phyloP scores from a whole-genome alignment of 129 eudicot genomes.

The Arctium lappa region DNA sequence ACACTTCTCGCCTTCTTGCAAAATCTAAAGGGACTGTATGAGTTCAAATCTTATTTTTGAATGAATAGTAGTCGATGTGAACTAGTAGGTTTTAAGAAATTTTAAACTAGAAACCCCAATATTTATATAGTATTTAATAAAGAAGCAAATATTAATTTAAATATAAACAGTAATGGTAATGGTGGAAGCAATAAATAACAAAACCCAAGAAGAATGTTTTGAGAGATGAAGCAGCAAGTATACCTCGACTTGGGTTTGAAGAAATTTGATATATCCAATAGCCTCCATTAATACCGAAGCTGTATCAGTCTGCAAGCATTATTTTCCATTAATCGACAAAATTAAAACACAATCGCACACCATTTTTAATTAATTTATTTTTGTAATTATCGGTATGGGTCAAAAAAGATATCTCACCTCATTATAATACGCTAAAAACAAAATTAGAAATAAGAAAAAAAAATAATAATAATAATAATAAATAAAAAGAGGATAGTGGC shows the following conservation, averaged over 20 bases:
- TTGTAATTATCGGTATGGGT: neutral
- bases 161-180: neutral
- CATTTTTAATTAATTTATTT: neutral
- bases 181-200: conserved; percentile 7
- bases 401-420: neutral
- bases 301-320: conserved; percentile 78
- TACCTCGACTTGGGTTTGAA: conserved; percentile 94
- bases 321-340: conserved; percentile 14
- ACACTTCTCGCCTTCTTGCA: no score
- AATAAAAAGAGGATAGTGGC: neutral
- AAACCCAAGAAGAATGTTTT: conserved; percentile 25
- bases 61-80: neutral
- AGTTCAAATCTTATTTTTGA: neutral
- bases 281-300: conserved; percentile 98
- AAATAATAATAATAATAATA: no score
- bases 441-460: neutral
- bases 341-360: neutral
- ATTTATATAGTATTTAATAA: neutral
- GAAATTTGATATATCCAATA: conserved; percentile 93
- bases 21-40: neutral
- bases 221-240: conserved; percentile 17
- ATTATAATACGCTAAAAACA: neutral
- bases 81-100: neutral
- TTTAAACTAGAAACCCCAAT: neutral
- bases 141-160: neutral